Conservation (phyloP, 1,139 yeast genomes). For the Suhomyces bolitotheri region DNA sequence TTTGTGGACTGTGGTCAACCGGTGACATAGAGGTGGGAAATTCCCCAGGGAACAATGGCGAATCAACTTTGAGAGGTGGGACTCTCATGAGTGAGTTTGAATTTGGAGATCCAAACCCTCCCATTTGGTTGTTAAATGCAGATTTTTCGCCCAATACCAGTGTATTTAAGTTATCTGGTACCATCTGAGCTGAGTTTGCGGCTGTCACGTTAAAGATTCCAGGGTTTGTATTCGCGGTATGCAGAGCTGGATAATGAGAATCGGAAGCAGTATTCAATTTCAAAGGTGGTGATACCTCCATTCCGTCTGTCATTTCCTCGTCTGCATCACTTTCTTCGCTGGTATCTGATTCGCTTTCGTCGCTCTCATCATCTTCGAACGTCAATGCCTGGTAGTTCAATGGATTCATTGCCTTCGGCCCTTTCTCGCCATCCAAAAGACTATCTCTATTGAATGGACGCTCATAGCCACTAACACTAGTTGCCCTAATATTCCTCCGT, state of each 20-base stretch:
- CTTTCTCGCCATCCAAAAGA: slow-evolving; percentile 8
- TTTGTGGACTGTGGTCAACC: slow-evolving; percentile 19
- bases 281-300: slow-evolving; percentile 29
- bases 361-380: slow-evolving; percentile 6
- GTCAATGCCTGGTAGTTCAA: slow-evolving; percentile 1
- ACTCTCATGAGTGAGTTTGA: slow-evolving; percentile 17
- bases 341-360: slow-evolving; percentile 12
- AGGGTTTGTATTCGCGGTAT: no score
- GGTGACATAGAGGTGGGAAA: slow-evolving; percentile 23
- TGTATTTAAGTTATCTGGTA: no score
- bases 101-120: slow-evolving; percentile 30
- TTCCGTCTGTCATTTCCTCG: slow-evolving; percentile 25
- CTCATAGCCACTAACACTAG: slow-evolving; percentile 44
- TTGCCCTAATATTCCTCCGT: slow-evolving; percentile 34
- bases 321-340: slow-evolving; percentile 43
- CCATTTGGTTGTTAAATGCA: slow-evolving; percentile 14
- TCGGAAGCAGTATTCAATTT: slow-evolving; percentile 31
- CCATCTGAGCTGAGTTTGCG: no score
- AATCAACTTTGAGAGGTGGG: slow-evolving; percentile 25
- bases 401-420: not conserved
- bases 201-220: no score
- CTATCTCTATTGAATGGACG: slow-evolving; percentile 7
- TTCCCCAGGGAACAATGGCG: slow-evolving; percentile 31
- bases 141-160: slow-evolving; percentile 1
- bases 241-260: slow-evolving; percentile 11